Base-by-base conservation (phyloP, 2,329 filamentous ascomycete species). In the Septoria linicola region DNA sequence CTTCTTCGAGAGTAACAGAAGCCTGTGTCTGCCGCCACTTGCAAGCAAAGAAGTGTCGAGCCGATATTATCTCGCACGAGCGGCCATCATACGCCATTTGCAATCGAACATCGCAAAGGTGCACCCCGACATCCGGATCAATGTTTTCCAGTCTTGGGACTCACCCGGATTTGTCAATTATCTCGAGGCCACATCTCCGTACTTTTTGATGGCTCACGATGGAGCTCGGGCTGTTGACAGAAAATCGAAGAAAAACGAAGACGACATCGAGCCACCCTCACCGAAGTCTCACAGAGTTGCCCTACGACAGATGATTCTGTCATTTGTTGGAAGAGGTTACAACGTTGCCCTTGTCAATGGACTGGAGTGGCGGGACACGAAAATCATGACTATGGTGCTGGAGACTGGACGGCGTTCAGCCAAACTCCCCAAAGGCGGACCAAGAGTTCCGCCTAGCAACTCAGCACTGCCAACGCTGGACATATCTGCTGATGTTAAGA, bases 131-230 rank as follows among this genome's bases (percentile, higher is more conserved):
- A 72, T 80, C 58, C 67, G 71, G 44, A 68, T 80, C 35, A 70
- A 74, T 41, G 62, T 71, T 1, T 82, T 82, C 59, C 57, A 72
- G 4, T 76, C 75, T 1, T 62, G 79, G 11, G 66, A 73, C 10
- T 76, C 77, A 34, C 42, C 66, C 0, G 70, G 70, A 0, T 89
- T 88, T 59, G 54, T 66, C 4, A 60, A 74, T 1, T 87, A 88
- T 60, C 69, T 87, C 1, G 57, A 70, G 2, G 62, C 65, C 1
- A 75, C 77, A 19, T 77, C 80, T 0, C 72, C 83, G 3, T 83
- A 87, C 62, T 88, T 89, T 59, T 69, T 89, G 45, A 79, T 90
- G 72, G 81, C 79, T 45, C 83, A 87, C 58, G 83, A 88, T 64
- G 85, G 83, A 39, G 73, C 74, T 35, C 47, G 50, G 10, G 41